A percentile compares a stretch with the other conserved stretches of the same genome.
These are phyloP conservation scores for Neurospora sp. DNA, from an alignment of 495 filamentous ascomycete species.

Conservation along the genomic window DNA sequence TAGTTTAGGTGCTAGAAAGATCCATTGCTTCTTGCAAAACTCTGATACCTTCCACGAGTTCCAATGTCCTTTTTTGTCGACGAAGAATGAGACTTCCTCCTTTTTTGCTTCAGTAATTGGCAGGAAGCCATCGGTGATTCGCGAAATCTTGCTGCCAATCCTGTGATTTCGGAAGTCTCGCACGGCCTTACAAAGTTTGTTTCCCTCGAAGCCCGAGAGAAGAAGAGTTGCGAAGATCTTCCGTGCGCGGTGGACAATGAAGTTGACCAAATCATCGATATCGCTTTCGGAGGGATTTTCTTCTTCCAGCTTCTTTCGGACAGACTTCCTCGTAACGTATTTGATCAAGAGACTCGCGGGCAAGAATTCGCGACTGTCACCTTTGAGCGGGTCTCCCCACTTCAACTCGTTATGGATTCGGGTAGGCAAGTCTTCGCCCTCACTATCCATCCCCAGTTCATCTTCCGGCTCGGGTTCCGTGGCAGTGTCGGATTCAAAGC, in stretches of 20 bases:
- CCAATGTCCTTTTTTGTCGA: not conserved
- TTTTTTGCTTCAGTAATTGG: not conserved
- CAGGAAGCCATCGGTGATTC: too few relatives aligned
- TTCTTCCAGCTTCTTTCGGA: not conserved
- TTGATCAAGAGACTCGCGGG: not conserved
- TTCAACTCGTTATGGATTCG: not conserved
- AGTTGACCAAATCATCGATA: not conserved
- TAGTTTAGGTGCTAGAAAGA: not conserved
- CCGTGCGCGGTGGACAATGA: not conserved
- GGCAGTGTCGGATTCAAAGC: too few relatives aligned
- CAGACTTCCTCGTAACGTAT: not conserved
- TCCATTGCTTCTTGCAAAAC: not conserved
- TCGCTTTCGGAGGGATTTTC: not conserved
- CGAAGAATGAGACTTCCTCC: not conserved
- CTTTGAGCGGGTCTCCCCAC: not conserved
- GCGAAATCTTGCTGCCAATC: not conserved
- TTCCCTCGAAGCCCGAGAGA: not conserved
- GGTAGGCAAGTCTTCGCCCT: not conserved
- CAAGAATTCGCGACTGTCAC: not conserved
- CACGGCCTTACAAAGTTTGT: not conserved
- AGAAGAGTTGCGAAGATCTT: constrained; percentile 2
- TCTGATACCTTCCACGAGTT: not conserved
- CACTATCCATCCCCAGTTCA: too few relatives aligned
- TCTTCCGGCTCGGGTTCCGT: too few relatives aligned
- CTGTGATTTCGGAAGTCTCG: not conserved